These are phyloP conservation scores for Teratosphaeriaceae sp. DNA, from an alignment of 2,329 filamentous ascomycete genomes.

Conservation along the genomic window DNA sequence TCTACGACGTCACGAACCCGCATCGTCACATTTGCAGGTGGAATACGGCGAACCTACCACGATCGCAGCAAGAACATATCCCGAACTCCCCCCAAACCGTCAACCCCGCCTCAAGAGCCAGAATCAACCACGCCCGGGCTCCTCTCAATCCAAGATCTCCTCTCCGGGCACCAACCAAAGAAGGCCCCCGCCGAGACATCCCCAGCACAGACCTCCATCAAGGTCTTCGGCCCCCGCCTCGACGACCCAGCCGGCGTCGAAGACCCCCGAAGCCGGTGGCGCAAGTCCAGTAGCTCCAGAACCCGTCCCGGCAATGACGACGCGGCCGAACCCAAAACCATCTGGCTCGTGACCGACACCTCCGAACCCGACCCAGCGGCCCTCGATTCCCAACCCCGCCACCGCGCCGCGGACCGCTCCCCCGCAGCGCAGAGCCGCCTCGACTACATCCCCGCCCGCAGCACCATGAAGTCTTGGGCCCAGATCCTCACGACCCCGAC, in stretches of 20 bases:
- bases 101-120: neutral
- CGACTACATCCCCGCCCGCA: neutral
- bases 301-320: no score
- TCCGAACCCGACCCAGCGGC: no score
- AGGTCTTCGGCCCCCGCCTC: constrained; percentile 6
- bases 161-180: constrained; percentile 7
- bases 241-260: no score
- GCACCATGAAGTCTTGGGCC: constrained; percentile 62
- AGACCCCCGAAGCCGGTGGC: constrained; percentile 1
- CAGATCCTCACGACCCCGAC: constrained; percentile 78
- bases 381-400: no score
- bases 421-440: neutral
- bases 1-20: constrained; percentile 12
- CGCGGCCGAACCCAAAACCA: no score
- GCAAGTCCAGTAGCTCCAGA: neutral
- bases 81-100: constrained; percentile 2
- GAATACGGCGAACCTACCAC: neutral
- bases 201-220: neutral
- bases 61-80: neutral
- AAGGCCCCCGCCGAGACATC: neutral
- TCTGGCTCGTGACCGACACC: no score
- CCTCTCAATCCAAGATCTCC: constrained; percentile 6
- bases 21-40: neutral
- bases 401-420: neutral
- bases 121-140: neutral